Evolutionary conservation across 2,329 filamentous ascomycete genomes (phyloP), one percentile per base, ranked within the genome.

Genomic region (Epicoccum sorghinum): DNA sequence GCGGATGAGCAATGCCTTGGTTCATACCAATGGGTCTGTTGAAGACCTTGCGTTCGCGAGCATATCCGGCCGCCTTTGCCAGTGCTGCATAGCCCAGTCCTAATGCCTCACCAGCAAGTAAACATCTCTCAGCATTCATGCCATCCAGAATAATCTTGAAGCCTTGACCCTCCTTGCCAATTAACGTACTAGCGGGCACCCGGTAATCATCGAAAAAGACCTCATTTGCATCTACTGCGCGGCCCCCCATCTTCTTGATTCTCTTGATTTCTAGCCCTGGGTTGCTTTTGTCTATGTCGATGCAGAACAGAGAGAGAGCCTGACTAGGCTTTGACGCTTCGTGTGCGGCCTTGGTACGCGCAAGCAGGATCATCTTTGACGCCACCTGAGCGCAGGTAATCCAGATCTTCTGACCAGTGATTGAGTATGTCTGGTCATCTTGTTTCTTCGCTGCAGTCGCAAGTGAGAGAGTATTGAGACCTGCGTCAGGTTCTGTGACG

Each of bases 371-470:
- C 90, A 96, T 96, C 66, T 91, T 90, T 4, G 82, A 82, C 0
- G 91, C 90, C 0, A 93, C 88, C 70, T 96, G 90, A 0, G 91
- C 91, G 47, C 86, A 93, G 0, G 90, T 90, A 49, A 95, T 96
- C 91, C 91, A 96, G 55, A 93, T 93, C 77, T 96, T 96, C 70
- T 93, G 89, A 0, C 91, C 90, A 0, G 84, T 84, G 9, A 96
- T 81, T 1, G 76, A 79, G 69, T 93, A 96, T 4, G 78, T 81
- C 12, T 82, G 78, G 0, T 83, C 83, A 18, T 85, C 83, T n/a
- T 47, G 47, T 60, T 81, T 83, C 27, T 73, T 58, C 13, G 65
- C 76, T 42, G 55, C 37, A 4, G 65, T 68, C 18, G 80, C 81
- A 3, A 96, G 77, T 37, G 86, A 84, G 9, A 93, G 77, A 0